A percentile compares a stretch with the other conserved stretches of the same genome.
Conservation (phyloP, 2,329 filamentous ascomycete genomes). For the Hysterium pulicare region DNA sequence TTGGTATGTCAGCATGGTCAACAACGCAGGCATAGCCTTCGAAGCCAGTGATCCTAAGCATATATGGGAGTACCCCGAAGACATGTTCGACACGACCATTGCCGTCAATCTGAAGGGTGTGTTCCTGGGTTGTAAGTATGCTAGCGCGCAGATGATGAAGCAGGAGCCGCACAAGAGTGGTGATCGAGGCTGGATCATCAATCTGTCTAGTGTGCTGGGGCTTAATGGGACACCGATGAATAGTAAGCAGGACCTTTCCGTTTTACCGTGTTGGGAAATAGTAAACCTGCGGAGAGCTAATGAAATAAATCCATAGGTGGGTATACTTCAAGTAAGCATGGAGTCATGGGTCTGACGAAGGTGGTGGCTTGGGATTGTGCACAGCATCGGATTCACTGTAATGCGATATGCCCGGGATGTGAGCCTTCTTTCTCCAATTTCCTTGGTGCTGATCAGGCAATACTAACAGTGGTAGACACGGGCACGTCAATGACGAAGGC, state of each 20-base stretch:
- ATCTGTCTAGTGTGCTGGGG: conserved; percentile 52
- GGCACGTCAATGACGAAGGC: conserved; percentile 24
- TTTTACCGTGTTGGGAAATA: neutral
- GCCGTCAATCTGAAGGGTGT: conserved; percentile 40
- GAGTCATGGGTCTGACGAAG: conserved; percentile 49
- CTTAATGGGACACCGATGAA: conserved; percentile 32
- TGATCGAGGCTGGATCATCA: conserved; percentile 53
- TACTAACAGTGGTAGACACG: conserved; percentile 12
- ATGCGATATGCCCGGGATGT: conserved; percentile 54
- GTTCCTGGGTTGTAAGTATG: conserved; percentile 47
- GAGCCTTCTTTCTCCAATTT: conserved; percentile 16
- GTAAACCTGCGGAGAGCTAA: neutral
- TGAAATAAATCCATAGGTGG: conserved; percentile 2
- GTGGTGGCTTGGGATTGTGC: conserved; percentile 51
- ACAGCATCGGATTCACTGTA: conserved; percentile 48
- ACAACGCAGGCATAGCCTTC: conserved; percentile 47
- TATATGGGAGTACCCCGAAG: conserved; percentile 48
- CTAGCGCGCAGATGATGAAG: conserved; percentile 48
- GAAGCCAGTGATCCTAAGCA: conserved; percentile 32
- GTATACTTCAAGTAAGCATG: conserved; percentile 51
- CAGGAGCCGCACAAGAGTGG: conserved; percentile 39
- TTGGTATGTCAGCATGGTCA: conserved; percentile 45
- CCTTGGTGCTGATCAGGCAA: neutral
- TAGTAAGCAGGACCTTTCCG: conserved; percentile 19
- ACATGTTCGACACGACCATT: conserved; percentile 44